Percentiles rank a stretch among this genome's conserved stretches.
Conservation (phyloP, 2,329 filamentous ascomycete genomes). For the Claviceps lovelessii region DNA sequence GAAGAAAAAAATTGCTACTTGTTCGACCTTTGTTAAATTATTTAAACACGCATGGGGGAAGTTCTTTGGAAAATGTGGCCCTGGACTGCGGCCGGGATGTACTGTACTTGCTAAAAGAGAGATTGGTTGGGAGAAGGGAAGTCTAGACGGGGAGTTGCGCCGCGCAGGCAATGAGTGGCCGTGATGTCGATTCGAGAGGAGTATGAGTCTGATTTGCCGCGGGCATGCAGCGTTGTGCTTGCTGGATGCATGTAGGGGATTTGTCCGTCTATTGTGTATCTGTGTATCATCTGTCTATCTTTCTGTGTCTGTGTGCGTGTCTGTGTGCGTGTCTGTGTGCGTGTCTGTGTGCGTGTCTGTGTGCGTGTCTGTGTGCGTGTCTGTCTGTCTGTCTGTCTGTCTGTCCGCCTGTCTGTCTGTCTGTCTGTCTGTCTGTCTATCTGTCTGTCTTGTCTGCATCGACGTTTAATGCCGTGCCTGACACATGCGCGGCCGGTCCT, state of each 20-base stretch:
- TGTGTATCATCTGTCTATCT: too few species aligned
- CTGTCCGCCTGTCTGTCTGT: too few species aligned
- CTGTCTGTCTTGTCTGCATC: too few species aligned
- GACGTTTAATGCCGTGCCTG: too few species aligned
- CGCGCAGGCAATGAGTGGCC: neutral
- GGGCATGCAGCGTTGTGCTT: neutral
- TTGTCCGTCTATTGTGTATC: neutral
- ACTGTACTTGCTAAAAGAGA: conserved; percentile 2
- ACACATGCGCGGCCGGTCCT: too few species aligned
- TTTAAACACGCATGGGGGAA: conserved; percentile 1
- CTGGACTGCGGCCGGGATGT: neutral
- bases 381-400: too few species aligned
- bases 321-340: too few species aligned
- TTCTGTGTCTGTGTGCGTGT: too few species aligned
- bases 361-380: too few species aligned
- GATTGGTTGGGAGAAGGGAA: neutral
- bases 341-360: too few species aligned
- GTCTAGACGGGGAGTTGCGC: neutral
- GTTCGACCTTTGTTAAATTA: neutral
- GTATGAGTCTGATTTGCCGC: neutral
- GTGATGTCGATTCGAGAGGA: conserved; percentile 3
- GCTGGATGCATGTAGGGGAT: neutral
- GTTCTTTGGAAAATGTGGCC: neutral
- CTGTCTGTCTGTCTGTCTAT: too few species aligned
- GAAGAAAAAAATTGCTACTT: neutral